phyloP scores from a whole-genome alignment of 2,329 filamentous ascomycete species.

The Verticillium klebahnii region DNA sequence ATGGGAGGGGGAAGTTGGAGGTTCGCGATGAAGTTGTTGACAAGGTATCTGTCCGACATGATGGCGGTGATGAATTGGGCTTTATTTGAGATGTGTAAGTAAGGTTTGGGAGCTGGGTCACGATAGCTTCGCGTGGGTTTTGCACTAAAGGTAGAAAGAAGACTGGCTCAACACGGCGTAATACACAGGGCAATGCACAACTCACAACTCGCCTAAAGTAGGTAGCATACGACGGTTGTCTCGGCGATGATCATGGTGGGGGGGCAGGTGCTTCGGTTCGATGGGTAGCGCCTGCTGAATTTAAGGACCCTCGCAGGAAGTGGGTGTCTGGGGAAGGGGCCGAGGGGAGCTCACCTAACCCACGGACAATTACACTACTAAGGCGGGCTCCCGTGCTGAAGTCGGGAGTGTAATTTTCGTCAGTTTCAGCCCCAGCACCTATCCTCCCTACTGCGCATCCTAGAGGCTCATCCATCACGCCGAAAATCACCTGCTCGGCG shows the following conservation, averaged over 20 bases:
- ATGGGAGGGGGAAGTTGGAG: neutral
- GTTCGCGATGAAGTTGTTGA: slow-evolving; percentile 19
- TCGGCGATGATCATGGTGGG: neutral
- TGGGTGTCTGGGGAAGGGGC: neutral
- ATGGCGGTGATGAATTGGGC: neutral
- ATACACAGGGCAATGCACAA: no score
- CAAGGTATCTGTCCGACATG: slow-evolving; percentile 21
- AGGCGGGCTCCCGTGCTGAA: neutral
- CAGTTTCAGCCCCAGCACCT: neutral
- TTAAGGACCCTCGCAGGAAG: neutral
- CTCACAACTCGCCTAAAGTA: neutral
- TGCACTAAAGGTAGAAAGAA: no score
- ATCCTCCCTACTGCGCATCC: no score
- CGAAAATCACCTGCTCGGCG: no score
- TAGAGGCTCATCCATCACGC: no score
- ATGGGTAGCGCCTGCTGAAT: no score
- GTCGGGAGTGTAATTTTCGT: neutral
- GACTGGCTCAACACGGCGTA: no score
- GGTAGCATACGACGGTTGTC: neutral
- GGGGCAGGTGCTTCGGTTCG: neutral
- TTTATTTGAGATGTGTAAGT: neutral
- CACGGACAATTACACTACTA: neutral
- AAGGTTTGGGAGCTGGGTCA: neutral
- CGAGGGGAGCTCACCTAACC: neutral
- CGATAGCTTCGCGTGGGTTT: neutral